These are phyloP conservation scores for Acarospora socialis DNA, from an alignment of 2,329 filamentous ascomycete species.

Conservation along the genomic window DNA sequence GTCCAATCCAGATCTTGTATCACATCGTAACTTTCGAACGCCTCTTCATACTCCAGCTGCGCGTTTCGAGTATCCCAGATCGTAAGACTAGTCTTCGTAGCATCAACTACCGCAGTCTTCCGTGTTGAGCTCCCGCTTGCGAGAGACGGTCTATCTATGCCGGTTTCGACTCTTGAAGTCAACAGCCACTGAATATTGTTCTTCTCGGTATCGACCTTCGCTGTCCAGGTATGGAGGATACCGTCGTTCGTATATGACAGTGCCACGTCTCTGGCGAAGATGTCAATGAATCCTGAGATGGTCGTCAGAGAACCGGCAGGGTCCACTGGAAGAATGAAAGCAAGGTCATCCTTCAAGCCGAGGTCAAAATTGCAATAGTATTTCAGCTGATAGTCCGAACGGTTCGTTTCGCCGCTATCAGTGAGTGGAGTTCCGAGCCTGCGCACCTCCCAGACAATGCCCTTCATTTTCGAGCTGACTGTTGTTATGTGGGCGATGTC, in stretches of 20 bases:
- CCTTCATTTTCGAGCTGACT: conserved; percentile 62
- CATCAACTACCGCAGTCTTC: conserved; percentile 72
- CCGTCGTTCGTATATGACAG: conserved; percentile 70
- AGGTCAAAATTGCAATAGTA: conserved; percentile 62
- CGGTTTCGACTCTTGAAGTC: conserved; percentile 69
- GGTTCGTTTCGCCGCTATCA: conserved; percentile 23
- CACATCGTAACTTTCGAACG: conserved; percentile 56
- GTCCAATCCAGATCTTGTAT: conserved; percentile 91
- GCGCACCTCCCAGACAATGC: conserved; percentile 66
- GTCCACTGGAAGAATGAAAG: conserved; percentile 63
- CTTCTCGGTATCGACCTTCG: conserved; percentile 49
- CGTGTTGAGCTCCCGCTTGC: conserved; percentile 76
- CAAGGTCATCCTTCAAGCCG: conserved; percentile 37
- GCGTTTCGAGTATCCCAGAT: conserved; percentile 83
- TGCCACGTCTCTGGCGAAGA: conserved; percentile 73
- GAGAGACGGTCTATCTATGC: conserved; percentile 55
- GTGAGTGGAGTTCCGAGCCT: conserved; percentile 30
- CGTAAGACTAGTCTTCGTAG: conserved; percentile 56
- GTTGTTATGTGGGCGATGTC: conserved; percentile 55
- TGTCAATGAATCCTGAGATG: conserved; percentile 66
- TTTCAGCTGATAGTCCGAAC: conserved; percentile 32
- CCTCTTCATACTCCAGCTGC: conserved; percentile 66
- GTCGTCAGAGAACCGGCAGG: conserved; percentile 62
- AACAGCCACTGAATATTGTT: conserved; percentile 62
- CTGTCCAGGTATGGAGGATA: conserved; percentile 71